These are phyloP conservation scores for Ascochyta viciae-villosae DNA, from an alignment of 2,329 filamentous ascomycete species.

Conservation along the genomic window DNA sequence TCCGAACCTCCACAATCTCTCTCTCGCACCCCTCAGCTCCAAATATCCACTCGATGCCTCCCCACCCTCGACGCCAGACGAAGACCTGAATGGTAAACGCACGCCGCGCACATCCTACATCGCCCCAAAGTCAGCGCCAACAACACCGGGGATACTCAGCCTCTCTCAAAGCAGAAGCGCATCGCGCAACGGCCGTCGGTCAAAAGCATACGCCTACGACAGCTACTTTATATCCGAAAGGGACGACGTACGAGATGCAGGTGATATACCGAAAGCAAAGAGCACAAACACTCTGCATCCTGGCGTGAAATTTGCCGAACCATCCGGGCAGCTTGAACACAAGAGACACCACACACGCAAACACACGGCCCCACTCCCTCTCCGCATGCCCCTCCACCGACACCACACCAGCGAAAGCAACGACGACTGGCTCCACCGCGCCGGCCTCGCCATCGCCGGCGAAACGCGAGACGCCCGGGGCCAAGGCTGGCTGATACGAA, in stretches of 20 bases:
- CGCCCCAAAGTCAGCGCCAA: slow-evolving; percentile 56
- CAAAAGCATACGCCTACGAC: slow-evolving; percentile 39
- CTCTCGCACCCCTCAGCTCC: slow-evolving; percentile 65
- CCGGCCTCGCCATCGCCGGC: slow-evolving; percentile 63
- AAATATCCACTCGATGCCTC: slow-evolving; percentile 60
- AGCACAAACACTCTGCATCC: slow-evolving; percentile 52
- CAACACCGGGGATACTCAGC: slow-evolving; percentile 57
- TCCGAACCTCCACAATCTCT: slow-evolving; percentile 65
- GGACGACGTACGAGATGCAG: slow-evolving; percentile 30
- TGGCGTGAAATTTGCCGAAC: slow-evolving; percentile 34
- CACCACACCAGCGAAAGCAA: slow-evolving; percentile 42
- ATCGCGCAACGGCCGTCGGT: slow-evolving; percentile 47
- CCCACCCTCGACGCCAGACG: slow-evolving; percentile 44
- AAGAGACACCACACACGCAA: slow-evolving; percentile 40
- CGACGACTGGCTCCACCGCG: slow-evolving; percentile 66
- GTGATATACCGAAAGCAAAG: slow-evolving; percentile 55
- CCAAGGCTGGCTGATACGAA: slow-evolving; percentile 66
- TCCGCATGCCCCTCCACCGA: slow-evolving; percentile 32
- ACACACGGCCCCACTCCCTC: slow-evolving; percentile 37
- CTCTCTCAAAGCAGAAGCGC: slow-evolving; percentile 49
- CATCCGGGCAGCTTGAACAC: slow-evolving; percentile 5
- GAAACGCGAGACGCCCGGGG: slow-evolving; percentile 67
- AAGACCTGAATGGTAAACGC: slow-evolving; percentile 25
- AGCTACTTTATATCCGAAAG: slow-evolving; percentile 41
- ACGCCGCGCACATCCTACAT: slow-evolving; percentile 55